Evolutionary conservation across 1,284 basidiomycete genomes (phyloP), one percentile per base, ranked within the genome.

Genomic region (Puccinia polysora): DNA sequence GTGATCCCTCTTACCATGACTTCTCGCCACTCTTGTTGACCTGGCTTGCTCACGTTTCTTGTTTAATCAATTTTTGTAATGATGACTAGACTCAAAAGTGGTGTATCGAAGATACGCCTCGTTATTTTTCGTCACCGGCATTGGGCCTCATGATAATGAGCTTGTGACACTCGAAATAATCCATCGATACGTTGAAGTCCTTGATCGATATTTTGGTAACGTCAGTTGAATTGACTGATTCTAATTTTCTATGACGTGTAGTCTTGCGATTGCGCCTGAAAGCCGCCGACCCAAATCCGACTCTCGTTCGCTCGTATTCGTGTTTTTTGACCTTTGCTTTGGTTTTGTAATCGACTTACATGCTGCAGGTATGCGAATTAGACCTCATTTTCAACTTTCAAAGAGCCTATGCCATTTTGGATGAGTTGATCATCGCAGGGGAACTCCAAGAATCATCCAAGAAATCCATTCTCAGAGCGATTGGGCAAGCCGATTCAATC

Each of bases 371-470:
- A 20, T 97, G 93, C 83, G 93, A 97, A 81, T 84, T 97, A 63
- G 94, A 97, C 81, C 83, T 97, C 90, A 97, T 97, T 78, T 97
- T 97, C 85, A 97, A 97, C 83, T 97, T 96, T 81, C 93, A 97
- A 80, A 96, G 96, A 81, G 93, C 93, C 38, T 97, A 91, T 81
- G 90, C 93, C 90, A 96, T 97, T 76, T 83, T 99, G 70, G 96
- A 98, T 80, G 96, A 99, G 80, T 84, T 98, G 65, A 94, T 99
- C 80, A 97, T 98, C 74, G 89, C 93, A 4, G 96, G 96, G 53
- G 96, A 99, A 81, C 84, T 99, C 76, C 95, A 99, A 82, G 96
- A 99, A 79, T 94, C 94, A 0, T 94, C 90, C 34, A 99, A 99
- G 85, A 98, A 99, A 82, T 90, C 91, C 4, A 95, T 98, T 5